These are phyloP conservation scores for Paramecium biaurelia DNA, from an alignment of 73 alveolate species.

Conservation along the genomic window DNA sequence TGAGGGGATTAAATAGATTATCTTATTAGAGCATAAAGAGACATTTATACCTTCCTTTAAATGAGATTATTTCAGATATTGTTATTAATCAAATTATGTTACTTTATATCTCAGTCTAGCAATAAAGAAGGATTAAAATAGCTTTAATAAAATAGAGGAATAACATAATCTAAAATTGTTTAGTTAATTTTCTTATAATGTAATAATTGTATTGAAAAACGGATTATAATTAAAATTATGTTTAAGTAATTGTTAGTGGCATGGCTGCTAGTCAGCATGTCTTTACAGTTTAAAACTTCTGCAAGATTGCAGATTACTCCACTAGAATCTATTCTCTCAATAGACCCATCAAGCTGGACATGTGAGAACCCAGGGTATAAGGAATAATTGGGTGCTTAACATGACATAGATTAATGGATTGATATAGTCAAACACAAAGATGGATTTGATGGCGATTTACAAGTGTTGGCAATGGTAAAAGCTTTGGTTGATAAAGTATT, in stretches of 20 bases:
- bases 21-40: too few relatives aligned
- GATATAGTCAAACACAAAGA: conserved; percentile 38
- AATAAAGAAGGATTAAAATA: background rate
- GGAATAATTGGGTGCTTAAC: conserved; percentile 30
- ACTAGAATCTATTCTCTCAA: background rate
- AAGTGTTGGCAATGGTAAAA: conserved; percentile 47
- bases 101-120: too few relatives aligned
- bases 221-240: background rate
- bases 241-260: conserved; percentile 18
- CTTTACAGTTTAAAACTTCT: background rate
- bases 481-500: conserved; percentile 23
- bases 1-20: too few relatives aligned
- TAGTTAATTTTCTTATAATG: background rate
- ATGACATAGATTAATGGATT: conserved; percentile 30
- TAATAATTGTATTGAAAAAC: background rate
- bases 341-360: conserved; percentile 38
- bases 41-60: too few relatives aligned
- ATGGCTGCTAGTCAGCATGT: conserved; percentile 32
- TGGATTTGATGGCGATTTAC: conserved; percentile 54
- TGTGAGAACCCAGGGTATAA: conserved; percentile 19
- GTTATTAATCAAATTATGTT: too few relatives aligned
- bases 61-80: too few relatives aligned
- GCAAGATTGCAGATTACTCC: background rate
- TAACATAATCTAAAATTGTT: background rate
- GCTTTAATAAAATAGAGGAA: background rate